Evolutionary conservation across 2,329 filamentous ascomycete species (phyloP).

Genomic region (Aspergillus novoparasiticus): DNA sequence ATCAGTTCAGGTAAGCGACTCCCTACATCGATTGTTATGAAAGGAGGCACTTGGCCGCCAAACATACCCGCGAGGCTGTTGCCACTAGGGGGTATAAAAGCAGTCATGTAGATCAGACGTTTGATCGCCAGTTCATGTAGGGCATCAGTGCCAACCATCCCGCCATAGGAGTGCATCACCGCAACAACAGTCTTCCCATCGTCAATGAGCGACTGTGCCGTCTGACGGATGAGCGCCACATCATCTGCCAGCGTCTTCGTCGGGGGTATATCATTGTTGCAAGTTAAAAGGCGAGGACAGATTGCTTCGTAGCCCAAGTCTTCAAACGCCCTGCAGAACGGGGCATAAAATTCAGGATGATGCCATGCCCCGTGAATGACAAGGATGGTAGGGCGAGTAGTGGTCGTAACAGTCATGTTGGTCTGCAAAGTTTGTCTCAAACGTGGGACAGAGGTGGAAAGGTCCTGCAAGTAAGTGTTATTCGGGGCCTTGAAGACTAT

Average conservation of each 20-base stretch:
- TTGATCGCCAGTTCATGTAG: slow-evolving; percentile 1
- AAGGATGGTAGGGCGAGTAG: slow-evolving; percentile 2
- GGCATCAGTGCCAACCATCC: slow-evolving; percentile 7
- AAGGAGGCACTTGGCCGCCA: slow-evolving; percentile 1
- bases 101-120: slow-evolving; percentile 7
- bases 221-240: neutral
- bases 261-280: neutral
- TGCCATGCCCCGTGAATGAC: slow-evolving; percentile 8
- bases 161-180: slow-evolving; percentile 10
- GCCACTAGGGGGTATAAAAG: slow-evolving; percentile 3
- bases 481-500: neutral
- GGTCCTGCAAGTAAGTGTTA: no score
- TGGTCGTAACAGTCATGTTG: neutral
- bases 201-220: neutral
- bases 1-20: neutral
- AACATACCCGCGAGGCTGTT: slow-evolving; percentile 4
- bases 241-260: neutral
- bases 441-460: neutral
- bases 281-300: neutral
- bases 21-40: slow-evolving; percentile 6
- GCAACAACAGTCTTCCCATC: slow-evolving; percentile 2
- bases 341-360: slow-evolving; percentile 2
- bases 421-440: neutral
- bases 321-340: neutral
- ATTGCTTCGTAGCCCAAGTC: neutral